Conservation (phyloP, 306 rosid species). For the Glycyrrhiza uralensis region DNA sequence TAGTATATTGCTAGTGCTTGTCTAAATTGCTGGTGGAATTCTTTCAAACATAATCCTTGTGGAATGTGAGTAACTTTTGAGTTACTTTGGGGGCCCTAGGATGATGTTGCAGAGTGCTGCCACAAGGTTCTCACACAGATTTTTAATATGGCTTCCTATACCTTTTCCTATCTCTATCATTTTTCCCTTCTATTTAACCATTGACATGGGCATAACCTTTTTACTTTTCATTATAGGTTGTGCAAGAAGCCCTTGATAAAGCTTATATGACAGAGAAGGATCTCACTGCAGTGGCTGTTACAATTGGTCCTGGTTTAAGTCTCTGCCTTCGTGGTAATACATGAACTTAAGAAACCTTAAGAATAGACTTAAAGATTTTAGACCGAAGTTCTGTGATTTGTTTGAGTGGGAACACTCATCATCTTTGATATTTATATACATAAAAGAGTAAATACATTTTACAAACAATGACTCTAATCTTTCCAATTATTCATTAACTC, state of each 20-base stretch:
- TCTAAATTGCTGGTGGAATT: neutral
- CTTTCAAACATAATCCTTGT: conserved; percentile 11
- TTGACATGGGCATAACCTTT: conserved; percentile 11
- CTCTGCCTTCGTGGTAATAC: conserved; percentile 92
- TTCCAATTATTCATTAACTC: neutral
- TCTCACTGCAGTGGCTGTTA: conserved; percentile 92
- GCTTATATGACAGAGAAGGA: conserved; percentile 73
- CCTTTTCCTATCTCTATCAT: neutral
- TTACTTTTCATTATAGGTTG: conserved; percentile 61
- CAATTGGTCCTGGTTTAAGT: conserved; percentile 98
- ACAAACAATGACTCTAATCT: neutral
- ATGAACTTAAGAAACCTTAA: neutral
- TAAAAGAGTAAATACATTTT: neutral
- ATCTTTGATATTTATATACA: neutral
- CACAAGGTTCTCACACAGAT: conserved; percentile 14
- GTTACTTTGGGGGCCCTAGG: neutral
- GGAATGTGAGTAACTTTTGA: conserved; percentile 8
- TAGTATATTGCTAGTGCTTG: neutral
- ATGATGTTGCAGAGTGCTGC: conserved; percentile 10
- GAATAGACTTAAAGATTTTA: neutral
- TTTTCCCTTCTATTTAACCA: neutral
- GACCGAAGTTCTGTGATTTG: neutral
- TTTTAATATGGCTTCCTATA: conserved; percentile 2
- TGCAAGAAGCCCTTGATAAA: conserved; percentile 80
- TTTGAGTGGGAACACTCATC: neutral